Evolutionary conservation across 495 filamentous ascomycete genomes (phyloP).

Genomic region (Cairneyella variabilis): DNA sequence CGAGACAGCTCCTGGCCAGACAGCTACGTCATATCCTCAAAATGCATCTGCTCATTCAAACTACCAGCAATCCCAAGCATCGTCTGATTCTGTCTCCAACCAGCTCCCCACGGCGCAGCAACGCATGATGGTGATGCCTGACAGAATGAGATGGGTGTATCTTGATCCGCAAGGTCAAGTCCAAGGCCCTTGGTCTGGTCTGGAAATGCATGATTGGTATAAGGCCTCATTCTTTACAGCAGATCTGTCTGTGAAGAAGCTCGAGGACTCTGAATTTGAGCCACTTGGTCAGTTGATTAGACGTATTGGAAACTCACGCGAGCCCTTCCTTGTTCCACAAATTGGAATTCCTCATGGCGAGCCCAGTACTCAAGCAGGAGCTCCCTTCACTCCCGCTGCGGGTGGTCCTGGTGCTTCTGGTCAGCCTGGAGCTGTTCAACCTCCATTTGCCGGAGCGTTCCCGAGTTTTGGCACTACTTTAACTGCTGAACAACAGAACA

Average conservation of each 20-base stretch:
- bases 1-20: conserved; percentile 14
- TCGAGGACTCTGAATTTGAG: conserved; percentile 91
- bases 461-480: conserved; percentile 97
- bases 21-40: conserved; percentile 19
- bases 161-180: conserved; percentile 87
- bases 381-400: conserved; percentile 36
- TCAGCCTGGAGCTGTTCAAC: conserved; percentile 65
- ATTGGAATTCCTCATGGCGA: conserved; percentile 89
- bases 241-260: conserved; percentile 88
- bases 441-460: conserved; percentile 92
- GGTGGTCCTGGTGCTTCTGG: conserved; percentile 39
- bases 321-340: conserved; percentile 95
- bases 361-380: conserved; percentile 38
- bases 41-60: conserved; percentile 7
- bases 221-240: conserved; percentile 96
- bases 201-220: conserved; percentile 99
- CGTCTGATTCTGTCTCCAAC: conserved; percentile 23
- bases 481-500: conserved; percentile 96
- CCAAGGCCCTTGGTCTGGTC: conserved; percentile 90
- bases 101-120: conserved; percentile 66
- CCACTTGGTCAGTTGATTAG: conserved; percentile 93
- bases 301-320: conserved; percentile 93
- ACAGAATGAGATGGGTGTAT: conserved; percentile 98
- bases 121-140: conserved; percentile 97
- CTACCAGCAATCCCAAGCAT: conserved; percentile 26